These are phyloP conservation scores for Discostella pseudostelligera DNA, from an alignment of 108 stramenopile species.

Conservation along the genomic window DNA sequence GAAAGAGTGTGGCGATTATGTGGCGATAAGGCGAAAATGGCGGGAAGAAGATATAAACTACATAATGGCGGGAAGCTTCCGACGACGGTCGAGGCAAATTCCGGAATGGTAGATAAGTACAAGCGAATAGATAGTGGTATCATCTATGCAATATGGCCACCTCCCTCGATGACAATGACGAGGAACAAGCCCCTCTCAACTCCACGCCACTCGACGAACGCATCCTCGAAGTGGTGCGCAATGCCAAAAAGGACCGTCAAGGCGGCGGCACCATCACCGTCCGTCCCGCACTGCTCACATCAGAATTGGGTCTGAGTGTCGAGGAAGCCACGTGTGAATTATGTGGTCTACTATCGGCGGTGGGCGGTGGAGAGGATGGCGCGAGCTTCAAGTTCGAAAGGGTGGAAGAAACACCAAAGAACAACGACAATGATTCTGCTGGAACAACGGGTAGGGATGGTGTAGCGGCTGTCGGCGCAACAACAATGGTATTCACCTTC, in stretches of 20 bases:
- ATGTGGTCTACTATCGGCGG: slow-evolving; percentile 68
- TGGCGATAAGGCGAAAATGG: no score
- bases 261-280: slow-evolving; percentile 14
- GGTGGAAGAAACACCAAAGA: slow-evolving; percentile 12
- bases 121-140: no score
- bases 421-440: neutral
- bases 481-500: slow-evolving; percentile 80
- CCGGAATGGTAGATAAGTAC: no score
- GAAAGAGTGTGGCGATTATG: no score
- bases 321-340: slow-evolving; percentile 81
- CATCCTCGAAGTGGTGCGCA: slow-evolving; percentile 18
- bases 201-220: slow-evolving; percentile 28
- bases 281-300: slow-evolving; percentile 65
- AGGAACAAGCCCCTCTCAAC: slow-evolving; percentile 28
- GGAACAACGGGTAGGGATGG: neutral
- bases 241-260: neutral
- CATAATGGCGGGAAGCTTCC: no score
- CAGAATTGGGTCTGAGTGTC: slow-evolving; percentile 69
- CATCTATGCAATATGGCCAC: no score
- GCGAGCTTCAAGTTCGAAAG: slow-evolving; percentile 75
- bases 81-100: no score
- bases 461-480: slow-evolving; percentile 9
- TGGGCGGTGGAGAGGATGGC: slow-evolving; percentile 66
- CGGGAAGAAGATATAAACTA: no score
- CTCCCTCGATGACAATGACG: slow-evolving; percentile 11